phyloP scores from a whole-genome alignment of 805 yeast species.

The Clavispora phyllophila region DNA sequence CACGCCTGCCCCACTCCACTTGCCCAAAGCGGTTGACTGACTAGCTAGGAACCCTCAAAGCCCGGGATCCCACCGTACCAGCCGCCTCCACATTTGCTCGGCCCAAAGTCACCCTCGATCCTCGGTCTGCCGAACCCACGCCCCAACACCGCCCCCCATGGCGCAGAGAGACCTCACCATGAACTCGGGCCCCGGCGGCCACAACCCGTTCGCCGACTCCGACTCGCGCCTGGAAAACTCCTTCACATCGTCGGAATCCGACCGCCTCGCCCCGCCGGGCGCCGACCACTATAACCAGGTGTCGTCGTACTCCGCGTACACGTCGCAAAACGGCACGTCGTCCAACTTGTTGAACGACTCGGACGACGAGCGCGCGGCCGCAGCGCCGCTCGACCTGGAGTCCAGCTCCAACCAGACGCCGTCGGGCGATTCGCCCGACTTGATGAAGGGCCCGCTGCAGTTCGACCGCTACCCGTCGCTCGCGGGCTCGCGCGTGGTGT shows the following conservation, averaged over 20 bases:
- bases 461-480: slow-evolving; percentile 67
- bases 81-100: too few relatives aligned
- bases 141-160: neutral
- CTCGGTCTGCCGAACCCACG: too few relatives aligned
- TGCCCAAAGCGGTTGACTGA: too few relatives aligned
- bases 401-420: slow-evolving; percentile 10
- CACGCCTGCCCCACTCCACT: too few relatives aligned
- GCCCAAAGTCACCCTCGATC: too few relatives aligned
- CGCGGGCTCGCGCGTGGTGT: slow-evolving; percentile 53
- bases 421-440: slow-evolving; percentile 3
- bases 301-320: slow-evolving; percentile 29
- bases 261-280: slow-evolving; percentile 1
- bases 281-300: neutral
- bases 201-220: neutral
- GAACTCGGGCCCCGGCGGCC: slow-evolving; percentile 10
- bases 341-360: slow-evolving; percentile 26
- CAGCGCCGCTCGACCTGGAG: slow-evolving; percentile 6
- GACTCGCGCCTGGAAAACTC: slow-evolving; percentile 5
- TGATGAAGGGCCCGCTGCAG: slow-evolving; percentile 45
- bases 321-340: slow-evolving; percentile 36
- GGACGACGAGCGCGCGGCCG: slow-evolving; percentile 2
- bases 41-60: too few relatives aligned
- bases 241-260: neutral
- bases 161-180: neutral
- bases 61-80: too few relatives aligned